Conservation (phyloP, 257 asterid genomes). For the Solanum tarijense region DNA sequence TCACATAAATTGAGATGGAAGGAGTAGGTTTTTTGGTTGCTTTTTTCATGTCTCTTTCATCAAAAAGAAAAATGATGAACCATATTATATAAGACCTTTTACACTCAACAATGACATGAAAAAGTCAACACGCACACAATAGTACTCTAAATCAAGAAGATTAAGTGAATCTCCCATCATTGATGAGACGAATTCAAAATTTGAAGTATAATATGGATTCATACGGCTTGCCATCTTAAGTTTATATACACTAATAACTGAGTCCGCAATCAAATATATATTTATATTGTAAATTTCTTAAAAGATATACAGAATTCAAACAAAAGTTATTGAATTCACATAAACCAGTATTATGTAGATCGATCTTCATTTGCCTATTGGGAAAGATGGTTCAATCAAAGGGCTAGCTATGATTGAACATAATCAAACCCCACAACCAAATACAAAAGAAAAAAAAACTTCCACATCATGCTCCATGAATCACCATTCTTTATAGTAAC, state of each 20-base stretch:
- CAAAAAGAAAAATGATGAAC: background rate
- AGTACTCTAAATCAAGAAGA: background rate
- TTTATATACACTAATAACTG: background rate
- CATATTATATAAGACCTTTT: background rate
- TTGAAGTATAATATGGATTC: background rate
- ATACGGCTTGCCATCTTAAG: fast-evolving
- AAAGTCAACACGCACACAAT: background rate
- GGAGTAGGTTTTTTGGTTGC: background rate
- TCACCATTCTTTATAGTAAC: background rate
- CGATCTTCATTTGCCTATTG: background rate
- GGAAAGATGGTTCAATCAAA: background rate
- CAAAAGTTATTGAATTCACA: background rate
- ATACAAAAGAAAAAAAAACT: background rate
- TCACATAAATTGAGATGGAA: background rate
- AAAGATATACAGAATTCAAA: background rate
- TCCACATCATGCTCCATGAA: background rate
- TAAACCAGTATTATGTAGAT: background rate
- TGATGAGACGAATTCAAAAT: fast-evolving
- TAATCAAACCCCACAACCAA: background rate
- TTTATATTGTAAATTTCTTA: background rate
- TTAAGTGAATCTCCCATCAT: background rate
- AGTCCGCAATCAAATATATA: background rate
- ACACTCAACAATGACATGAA: background rate
- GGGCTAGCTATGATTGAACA: background rate
- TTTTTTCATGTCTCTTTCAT: background rate